Evolutionary conservation across 148 eudicot genomes (phyloP), one percentile per base, ranked within the genome.

Genomic region (Oxyria digyna): DNA sequence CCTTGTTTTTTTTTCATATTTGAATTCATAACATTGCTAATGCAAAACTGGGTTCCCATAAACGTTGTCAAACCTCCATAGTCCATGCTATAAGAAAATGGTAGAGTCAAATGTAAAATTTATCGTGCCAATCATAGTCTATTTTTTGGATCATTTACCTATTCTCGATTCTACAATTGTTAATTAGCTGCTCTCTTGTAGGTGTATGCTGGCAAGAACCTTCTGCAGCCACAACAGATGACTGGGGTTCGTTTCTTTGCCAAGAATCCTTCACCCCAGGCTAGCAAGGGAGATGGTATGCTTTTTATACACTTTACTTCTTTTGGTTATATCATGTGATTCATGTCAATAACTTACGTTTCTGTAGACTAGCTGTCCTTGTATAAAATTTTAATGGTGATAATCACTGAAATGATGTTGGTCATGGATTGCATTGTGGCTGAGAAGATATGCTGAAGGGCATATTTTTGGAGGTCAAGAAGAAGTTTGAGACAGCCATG

Each of bases 231-330:
- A 74, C 87, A 80, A 63, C 70, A 72, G 76, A 76, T 80, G 62
- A 68, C 77, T 71, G 74, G 87, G 32, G 80, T 79, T 42, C 93
- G 97, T 32, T 79, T 72, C 76, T 88, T 81, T 79, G 89, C 97
- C 52, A 85, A 86, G 71, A 88, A 73, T 68, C 86, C 89, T 55
- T 69, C 88, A 78, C 89, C 84, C 42, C 46, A 76, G 35, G 80
- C 79, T 26, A 87, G 84, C n/a, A 94, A 94, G 82, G 98, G 96
- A 69, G 98, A 93, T 80, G 96, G 98, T 93, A 48, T 77, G 96
- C 8, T 20, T 57, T 57, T 2, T 13, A 27, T 84, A 8, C 10
- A 48, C 48, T 17, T 45, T 23, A 14, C 33, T 46, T 18, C 2
- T 20, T 45, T 64, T 4, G 3, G 38, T 35, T 35, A 35, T 35